Conservation (phyloP, 352 stramenopile genomes). For the Phytophthora aleatoria region DNA sequence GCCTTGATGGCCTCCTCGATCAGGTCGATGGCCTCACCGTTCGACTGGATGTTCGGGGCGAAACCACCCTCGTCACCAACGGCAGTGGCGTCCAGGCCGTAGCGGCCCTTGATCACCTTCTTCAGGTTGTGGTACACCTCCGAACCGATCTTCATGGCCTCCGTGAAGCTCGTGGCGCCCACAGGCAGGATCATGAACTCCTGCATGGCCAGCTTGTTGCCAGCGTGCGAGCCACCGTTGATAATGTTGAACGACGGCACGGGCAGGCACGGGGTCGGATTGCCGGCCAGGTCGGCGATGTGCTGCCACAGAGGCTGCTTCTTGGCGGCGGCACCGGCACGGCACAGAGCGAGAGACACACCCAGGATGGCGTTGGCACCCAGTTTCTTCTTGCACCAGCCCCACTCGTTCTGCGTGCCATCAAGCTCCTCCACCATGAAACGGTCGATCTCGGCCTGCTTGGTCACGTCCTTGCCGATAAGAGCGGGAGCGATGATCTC, state of each 20-base stretch:
- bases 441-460: conserved; percentile 96
- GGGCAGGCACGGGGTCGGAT: conserved; percentile 93
- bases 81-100: conserved; percentile 98
- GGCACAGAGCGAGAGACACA: conserved; percentile 96
- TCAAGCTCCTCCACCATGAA: conserved; percentile 97
- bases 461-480: conserved; percentile 95
- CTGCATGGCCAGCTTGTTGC: conserved; percentile 99
- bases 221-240: conserved; percentile 98
- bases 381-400: conserved; percentile 96
- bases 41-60: conserved; percentile 96
- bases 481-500: conserved; percentile 95
- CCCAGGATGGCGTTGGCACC: conserved; percentile 99
- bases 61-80: conserved; percentile 99
- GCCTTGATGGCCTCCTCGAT: conserved; percentile 97
- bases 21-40: conserved; percentile 96
- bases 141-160: conserved; percentile 98
- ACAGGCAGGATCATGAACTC: conserved; percentile 99
- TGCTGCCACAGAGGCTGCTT: conserved; percentile 97
- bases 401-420: conserved; percentile 97
- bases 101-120: conserved; percentile 98
- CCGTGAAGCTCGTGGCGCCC: conserved; percentile 88
- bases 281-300: conserved; percentile 98
- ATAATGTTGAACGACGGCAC: conserved; percentile 99
- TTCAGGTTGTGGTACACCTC: conserved; percentile 99
- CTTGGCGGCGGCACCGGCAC: conserved; percentile 95